Base-by-base conservation (phyloP, 2,329 filamentous ascomycete genomes). In the Clathrospora elynae region DNA sequence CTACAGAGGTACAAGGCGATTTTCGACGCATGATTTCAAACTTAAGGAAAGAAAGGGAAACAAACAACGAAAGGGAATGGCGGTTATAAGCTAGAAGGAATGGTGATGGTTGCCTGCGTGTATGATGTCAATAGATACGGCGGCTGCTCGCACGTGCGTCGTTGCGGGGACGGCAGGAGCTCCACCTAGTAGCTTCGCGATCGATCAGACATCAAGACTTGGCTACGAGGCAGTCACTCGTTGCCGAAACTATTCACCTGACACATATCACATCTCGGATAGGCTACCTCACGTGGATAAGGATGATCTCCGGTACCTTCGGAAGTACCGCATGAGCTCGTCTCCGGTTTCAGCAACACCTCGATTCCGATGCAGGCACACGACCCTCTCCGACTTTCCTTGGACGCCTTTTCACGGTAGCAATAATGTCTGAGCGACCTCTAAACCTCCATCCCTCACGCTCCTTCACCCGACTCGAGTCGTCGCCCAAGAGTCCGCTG, bases 401-500 rank as follows among this genome's bases (percentile, higher is more conserved):
- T 29, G 13, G 32, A 33, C 28, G 29, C 18, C 19, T 16, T 41
- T 16, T 17, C 30, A 16, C 49, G 14, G 28, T 41, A 44, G 44
- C 46, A 35, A 51, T 16, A 46, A 68, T 69, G 61, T 50, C 64
- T 25, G 61, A 55, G 25, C 55, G 62, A 39, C 66, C 71, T 5
- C 62, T 59, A 32, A 56, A 68, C 29, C 61, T 75, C 13, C 72
- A 75, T 31, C 57, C 70, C 32, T 73, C 75, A 25, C 67, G 71
- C 31, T 78, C 76, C 20, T 80, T 80, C 58, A 75, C 73, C 5
- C 74, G 77, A 16, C 70, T 79, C 30, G 75, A 78, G 31, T 53
- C 70, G 6, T 41, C 61, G 12, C 45, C 59, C 14, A 57, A 65
- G 42, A 61, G 59, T 12, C 63, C 72, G 5, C 56, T 67, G 11